Evolutionary conservation across 305 asterid genomes (phyloP).

Genomic region (Fraxinus velutina): DNA sequence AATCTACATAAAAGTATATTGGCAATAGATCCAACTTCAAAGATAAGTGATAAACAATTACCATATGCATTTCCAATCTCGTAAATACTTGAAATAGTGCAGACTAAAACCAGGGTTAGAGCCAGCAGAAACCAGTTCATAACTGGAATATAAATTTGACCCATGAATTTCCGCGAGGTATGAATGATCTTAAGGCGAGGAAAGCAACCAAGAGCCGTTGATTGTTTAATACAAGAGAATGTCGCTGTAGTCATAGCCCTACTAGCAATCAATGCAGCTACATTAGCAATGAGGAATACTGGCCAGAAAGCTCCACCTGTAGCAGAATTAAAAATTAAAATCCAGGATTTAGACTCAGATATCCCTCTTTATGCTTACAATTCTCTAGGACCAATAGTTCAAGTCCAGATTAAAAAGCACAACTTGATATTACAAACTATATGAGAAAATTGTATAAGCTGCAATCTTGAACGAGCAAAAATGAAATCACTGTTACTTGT

Average conservation of each 20-base stretch:
- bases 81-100: conserved; percentile 86
- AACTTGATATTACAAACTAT: background rate
- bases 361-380: background rate
- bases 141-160: conserved; percentile 94
- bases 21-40: conserved; percentile 18
- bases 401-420: background rate
- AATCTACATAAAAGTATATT: conserved; percentile 13
- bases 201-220: conserved; percentile 94
- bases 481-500: background rate
- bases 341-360: conserved; percentile 5
- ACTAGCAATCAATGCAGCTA: conserved; percentile 98
- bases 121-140: conserved; percentile 96
- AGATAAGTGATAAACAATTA: conserved; percentile 32
- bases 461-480: conserved; percentile 11
- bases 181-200: conserved; percentile 97
- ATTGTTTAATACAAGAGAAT: conserved; percentile 93
- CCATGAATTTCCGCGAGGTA: conserved; percentile 97
- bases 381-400: conserved; percentile 4
- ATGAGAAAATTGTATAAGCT: conserved; percentile 13
- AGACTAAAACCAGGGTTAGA: conserved; percentile 78
- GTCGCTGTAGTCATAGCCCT: conserved; percentile 99
- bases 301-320: conserved; percentile 99
- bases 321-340: conserved; percentile 17
- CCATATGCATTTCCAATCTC: conserved; percentile 99
- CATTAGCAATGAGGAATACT: conserved; percentile 79